phyloP scores from a whole-genome alignment of 176 grass and related monocot genomes.

The Puya raimondii region DNA sequence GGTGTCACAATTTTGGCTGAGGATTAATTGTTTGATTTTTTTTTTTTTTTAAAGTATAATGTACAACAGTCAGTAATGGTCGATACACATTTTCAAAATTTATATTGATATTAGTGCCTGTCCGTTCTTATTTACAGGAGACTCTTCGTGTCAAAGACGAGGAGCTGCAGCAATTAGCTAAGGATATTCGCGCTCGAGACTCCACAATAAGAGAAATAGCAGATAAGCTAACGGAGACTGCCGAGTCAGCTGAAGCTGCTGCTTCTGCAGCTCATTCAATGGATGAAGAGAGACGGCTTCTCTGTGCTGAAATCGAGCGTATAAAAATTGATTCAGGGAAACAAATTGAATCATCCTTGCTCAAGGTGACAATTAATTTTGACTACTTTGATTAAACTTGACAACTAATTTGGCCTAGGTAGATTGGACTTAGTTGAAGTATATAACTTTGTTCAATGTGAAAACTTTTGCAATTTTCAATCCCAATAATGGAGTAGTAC shows the following conservation, averaged over 20 bases:
- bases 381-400: background rate
- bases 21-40: too few relatives aligned
- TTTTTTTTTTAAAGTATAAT: too few relatives aligned
- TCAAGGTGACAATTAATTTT: constrained; percentile 42
- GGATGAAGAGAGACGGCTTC: constrained; percentile 62
- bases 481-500: background rate
- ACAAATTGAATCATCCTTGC: constrained; percentile 50
- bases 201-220: constrained; percentile 79
- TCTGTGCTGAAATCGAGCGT: constrained; percentile 55
- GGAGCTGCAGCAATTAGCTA: constrained; percentile 83
- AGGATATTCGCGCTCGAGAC: constrained; percentile 73
- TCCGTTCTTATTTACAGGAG: constrained; percentile 41
- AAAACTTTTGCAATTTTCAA: background rate
- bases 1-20: too few relatives aligned
- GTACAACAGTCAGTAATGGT: too few relatives aligned
- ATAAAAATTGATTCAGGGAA: constrained; percentile 58
- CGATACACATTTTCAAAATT: background rate
- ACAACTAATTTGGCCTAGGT: constrained; percentile 4
- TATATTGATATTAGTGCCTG: background rate
- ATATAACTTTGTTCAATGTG: too few relatives aligned
- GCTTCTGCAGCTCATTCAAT: constrained; percentile 69
- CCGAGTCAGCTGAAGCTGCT: constrained; percentile 72
- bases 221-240: constrained; percentile 86
- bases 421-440: background rate
- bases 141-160: constrained; percentile 97